Base-by-base conservation (phyloP, 2,329 filamentous ascomycete genomes). In the Paraphaeosphaeria sporulosa region DNA sequence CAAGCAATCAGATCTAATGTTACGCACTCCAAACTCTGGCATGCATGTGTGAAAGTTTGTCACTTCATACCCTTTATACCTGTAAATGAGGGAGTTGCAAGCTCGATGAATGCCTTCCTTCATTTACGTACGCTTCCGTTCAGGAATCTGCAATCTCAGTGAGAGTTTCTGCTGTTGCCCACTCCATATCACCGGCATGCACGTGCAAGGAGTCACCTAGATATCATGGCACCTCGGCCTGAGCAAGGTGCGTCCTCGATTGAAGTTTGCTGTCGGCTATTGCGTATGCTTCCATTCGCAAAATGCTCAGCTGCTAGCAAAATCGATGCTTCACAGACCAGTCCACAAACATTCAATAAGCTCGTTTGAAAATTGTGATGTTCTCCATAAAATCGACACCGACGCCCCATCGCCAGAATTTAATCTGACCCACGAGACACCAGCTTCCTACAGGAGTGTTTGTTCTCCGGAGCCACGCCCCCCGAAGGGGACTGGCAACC, bases 361-460 rank as follows among this genome's bases (percentile, higher is more conserved):
- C 32, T 12, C 9, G 17, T 52, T 32, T 46, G 36, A 50, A 23
- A 54, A 55, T 60, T 15, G 76, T 78, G 79, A 84, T 87, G 85
- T 88, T 80, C 87, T 88, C 88, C 86, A 83, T 89, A 85, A 77
- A 61, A 85, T 89, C 87, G 88, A 89, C 88, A 90, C 89, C 86
- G 83, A 80, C 80, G 81, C 80, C 86, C 83, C 87, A 87, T 89
- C 86, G 87, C 87, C 86, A 84, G 88, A 87, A 89, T 74, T 85
- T 65, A 88, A 90, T 87, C 88, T 81, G 85, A 89, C 86, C 80
- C 86, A 85, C 86, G 87, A 84, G 83, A 83, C 82, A 80, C 81
- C 84, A 87, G 89, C 87, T 90, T 90, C 88, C 88, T 90, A 89
- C 71, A 78, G 79, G 79, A 79, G 75, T 76, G 3, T 63, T 87